These are phyloP conservation scores for Stereum hirsutum DNA, from an alignment of 1,284 basidiomycete genomes.

Conservation along the genomic window DNA sequence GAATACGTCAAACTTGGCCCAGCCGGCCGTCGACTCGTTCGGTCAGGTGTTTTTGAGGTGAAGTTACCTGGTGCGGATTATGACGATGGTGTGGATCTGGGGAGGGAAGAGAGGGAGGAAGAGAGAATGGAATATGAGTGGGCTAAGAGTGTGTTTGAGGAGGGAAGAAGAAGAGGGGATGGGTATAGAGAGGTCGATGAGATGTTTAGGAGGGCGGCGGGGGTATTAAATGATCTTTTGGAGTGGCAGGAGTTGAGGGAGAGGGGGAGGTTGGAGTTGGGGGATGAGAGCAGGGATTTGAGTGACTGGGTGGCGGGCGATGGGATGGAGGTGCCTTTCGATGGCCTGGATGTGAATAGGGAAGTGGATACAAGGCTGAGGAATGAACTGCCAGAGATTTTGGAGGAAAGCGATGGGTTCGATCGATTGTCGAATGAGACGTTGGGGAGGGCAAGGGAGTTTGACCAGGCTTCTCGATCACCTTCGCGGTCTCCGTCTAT, in stretches of 20 bases:
- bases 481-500: no score
- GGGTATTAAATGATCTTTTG: conserved; percentile 10
- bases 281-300: neutral
- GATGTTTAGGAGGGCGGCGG: conserved; percentile 10
- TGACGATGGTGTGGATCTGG: conserved; percentile 4
- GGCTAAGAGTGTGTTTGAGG: conserved; percentile 10
- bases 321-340: no score
- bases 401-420: no score
- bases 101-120: conserved; percentile 10
- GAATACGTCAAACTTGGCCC: conserved; percentile 13
- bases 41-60: conserved; percentile 13
- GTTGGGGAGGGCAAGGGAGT: no score
- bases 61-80: conserved; percentile 1
- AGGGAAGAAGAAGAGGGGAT: no score
- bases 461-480: no score
- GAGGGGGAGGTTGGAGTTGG: conserved; percentile 2
- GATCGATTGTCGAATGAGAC: no score
- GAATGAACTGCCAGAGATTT: no score
- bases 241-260: conserved; percentile 10
- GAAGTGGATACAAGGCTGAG: no score
- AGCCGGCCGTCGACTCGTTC: conserved; percentile 10
- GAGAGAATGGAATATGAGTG: conserved; percentile 11
- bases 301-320: no score
- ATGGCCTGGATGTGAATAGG: no score
- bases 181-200: conserved; percentile 11